Percentiles rank a stretch among this genome's conserved stretches.
These are phyloP conservation scores for Vachellia pachyceras DNA, from an alignment of 306 rosid genomes.

Conservation along the genomic window DNA sequence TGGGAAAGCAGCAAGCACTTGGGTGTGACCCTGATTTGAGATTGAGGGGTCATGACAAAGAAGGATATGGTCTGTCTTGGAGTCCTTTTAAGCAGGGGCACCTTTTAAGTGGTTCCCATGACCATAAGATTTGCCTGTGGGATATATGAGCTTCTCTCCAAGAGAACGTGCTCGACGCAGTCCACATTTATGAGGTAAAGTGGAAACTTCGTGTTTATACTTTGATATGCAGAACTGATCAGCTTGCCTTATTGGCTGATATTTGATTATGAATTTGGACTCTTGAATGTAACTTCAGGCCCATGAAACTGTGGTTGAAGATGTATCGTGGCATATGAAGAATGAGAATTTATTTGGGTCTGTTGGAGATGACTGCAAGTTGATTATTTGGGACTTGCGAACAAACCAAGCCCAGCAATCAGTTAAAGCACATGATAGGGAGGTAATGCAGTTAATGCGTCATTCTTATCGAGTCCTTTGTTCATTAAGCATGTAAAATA, in stretches of 20 bases:
- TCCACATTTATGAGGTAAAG: constrained; percentile 75
- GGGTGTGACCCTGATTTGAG: constrained; percentile 75
- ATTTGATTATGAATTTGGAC: constrained; percentile 21
- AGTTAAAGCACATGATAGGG: constrained; percentile 77
- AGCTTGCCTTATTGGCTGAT: constrained; percentile 3
- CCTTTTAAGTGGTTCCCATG: constrained; percentile 85
- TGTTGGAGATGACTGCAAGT: constrained; percentile 78
- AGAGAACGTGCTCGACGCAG: constrained; percentile 67
- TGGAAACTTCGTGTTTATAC: background rate
- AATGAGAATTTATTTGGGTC: constrained; percentile 81
- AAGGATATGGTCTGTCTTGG: constrained; percentile 96
- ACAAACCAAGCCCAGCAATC: constrained; percentile 69
- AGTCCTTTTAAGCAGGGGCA: constrained; percentile 71
- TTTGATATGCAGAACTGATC: constrained; percentile 2
- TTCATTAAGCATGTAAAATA: constrained; percentile 9
- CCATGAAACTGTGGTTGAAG: constrained; percentile 74
- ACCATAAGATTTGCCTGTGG: constrained; percentile 86
- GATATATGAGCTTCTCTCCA: constrained; percentile 64
- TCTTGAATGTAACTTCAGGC: constrained; percentile 45
- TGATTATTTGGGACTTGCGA: constrained; percentile 90
- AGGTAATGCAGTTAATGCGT: constrained; percentile 57
- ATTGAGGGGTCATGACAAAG: constrained; percentile 90
- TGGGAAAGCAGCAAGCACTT: constrained; percentile 42
- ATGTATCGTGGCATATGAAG: constrained; percentile 84
- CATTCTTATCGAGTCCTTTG: background rate